These are phyloP conservation scores for Agrocybe chaxingu DNA, from an alignment of 768 basidiomycete species.

Conservation along the genomic window DNA sequence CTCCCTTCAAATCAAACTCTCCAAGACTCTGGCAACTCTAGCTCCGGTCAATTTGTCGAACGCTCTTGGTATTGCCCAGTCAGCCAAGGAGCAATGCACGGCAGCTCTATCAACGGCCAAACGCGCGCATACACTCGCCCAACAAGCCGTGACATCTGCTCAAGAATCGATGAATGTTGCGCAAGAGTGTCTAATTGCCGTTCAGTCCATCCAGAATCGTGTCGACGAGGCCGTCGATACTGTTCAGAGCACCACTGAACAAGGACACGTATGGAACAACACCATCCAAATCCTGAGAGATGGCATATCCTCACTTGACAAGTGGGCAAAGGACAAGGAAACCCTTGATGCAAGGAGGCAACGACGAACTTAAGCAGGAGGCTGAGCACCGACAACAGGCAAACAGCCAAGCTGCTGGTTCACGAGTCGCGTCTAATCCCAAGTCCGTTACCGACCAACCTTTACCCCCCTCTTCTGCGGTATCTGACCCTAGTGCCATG, in stretches of 20 bases:
- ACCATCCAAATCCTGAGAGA: constrained; percentile 2
- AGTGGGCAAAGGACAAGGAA: constrained; percentile 1
- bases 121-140: constrained; percentile 23
- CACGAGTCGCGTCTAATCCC: too few species aligned
- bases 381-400: neutral
- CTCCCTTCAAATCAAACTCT: constrained; percentile 18
- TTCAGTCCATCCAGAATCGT: constrained; percentile 20
- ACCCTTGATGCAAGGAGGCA: constrained; percentile 1
- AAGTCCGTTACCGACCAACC: too few species aligned
- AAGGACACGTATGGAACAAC: constrained; percentile 5
- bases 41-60: constrained; percentile 14
- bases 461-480: neutral
- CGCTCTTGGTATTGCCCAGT: constrained; percentile 18
- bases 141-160: constrained; percentile 25
- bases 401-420: neutral
- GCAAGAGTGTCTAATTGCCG: constrained; percentile 19
- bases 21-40: constrained; percentile 18
- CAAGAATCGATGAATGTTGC: constrained; percentile 25
- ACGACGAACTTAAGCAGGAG: neutral
- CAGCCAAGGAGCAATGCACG: constrained; percentile 21
- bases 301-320: constrained; percentile 4
- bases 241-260: constrained; percentile 14
- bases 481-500: neutral
- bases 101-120: constrained; percentile 22
- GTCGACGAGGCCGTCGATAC: constrained; percentile 21